phyloP scores from a whole-genome alignment of 2,329 filamentous ascomycete genomes.

The Neophaeococcomyces mojaviensis region DNA sequence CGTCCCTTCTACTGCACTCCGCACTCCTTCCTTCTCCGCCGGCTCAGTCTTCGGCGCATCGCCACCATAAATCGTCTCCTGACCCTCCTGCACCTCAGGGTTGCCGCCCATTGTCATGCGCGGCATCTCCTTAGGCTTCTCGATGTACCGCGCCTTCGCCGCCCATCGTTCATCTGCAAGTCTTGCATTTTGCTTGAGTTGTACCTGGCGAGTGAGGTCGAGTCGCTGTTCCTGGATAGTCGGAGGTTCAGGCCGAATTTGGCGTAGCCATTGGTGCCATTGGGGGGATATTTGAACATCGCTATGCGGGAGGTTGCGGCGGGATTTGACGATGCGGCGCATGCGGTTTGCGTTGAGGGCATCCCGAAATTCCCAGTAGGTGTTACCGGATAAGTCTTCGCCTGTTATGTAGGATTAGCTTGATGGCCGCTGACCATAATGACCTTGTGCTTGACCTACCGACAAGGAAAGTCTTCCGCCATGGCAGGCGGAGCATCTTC shows the following conservation, averaged over 20 bases:
- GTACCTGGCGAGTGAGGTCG: constrained; percentile 49
- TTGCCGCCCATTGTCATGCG: background rate
- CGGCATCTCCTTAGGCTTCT: constrained; percentile 41
- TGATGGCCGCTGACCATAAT: background rate
- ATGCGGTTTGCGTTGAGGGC: constrained; percentile 41
- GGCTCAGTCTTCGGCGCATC: background rate
- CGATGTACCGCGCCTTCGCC: constrained; percentile 50
- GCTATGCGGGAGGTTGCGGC: constrained; percentile 45
- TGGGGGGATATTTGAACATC: constrained; percentile 57
- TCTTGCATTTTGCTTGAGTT: constrained; percentile 52
- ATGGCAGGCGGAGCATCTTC: constrained; percentile 55
- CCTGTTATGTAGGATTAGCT: constrained; percentile 37
- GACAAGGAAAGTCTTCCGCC: constrained; percentile 53
- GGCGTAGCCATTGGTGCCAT: constrained; percentile 63
- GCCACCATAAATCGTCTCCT: background rate
- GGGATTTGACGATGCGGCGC: constrained; percentile 53
- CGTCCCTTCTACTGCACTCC: background rate
- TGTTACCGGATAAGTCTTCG: constrained; percentile 56
- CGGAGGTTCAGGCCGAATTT: constrained; percentile 51
- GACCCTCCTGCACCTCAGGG: background rate
- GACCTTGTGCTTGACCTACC: constrained; percentile 34
- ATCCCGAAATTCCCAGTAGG: constrained; percentile 61
- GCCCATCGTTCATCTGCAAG: constrained; percentile 57
- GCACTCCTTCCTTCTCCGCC: background rate
- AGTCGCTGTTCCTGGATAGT: constrained; percentile 51